Percentiles rank a stretch among this genome's conserved stretches.
Conservation (phyloP, 371 early-diverging fungal species). For the Batkoa obscura region DNA sequence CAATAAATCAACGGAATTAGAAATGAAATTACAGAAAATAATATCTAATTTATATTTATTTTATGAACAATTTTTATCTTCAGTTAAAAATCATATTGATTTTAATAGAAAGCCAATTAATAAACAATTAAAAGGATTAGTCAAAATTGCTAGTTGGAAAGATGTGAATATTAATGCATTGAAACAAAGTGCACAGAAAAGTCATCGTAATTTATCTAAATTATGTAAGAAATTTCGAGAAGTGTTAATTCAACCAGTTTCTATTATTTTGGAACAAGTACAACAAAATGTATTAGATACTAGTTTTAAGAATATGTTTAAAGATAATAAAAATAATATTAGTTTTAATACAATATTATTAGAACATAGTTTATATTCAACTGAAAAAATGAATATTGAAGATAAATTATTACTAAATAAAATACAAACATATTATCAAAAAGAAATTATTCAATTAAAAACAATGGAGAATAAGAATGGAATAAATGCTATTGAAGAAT, state of each 20-base stretch:
- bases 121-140: conserved; percentile 78
- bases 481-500: too few species aligned
- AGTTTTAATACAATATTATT: not conserved
- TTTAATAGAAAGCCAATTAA: conserved; percentile 51
- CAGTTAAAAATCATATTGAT: conserved; percentile 28
- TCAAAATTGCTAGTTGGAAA: conserved; percentile 90
- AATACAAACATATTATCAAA: not conserved
- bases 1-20: not conserved
- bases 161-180: conserved; percentile 91
- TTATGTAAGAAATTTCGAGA: conserved; percentile 72
- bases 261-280: conserved; percentile 12
- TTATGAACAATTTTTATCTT: conserved; percentile 51
- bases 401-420: not conserved
- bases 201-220: conserved; percentile 77
- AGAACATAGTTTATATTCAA: not conserved
- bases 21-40: conserved; percentile 12
- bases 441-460: not conserved
- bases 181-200: conserved; percentile 70
- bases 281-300: conserved; percentile 13
- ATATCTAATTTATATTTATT: conserved; percentile 38
- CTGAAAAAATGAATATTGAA: not conserved
- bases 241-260: conserved; percentile 36
- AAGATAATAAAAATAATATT: not conserved
- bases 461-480: too few species aligned
- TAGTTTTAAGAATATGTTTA: not conserved